Base-by-base conservation (phyloP, 140 eudicot genomes). In the Stevia rebaudiana region DNA sequence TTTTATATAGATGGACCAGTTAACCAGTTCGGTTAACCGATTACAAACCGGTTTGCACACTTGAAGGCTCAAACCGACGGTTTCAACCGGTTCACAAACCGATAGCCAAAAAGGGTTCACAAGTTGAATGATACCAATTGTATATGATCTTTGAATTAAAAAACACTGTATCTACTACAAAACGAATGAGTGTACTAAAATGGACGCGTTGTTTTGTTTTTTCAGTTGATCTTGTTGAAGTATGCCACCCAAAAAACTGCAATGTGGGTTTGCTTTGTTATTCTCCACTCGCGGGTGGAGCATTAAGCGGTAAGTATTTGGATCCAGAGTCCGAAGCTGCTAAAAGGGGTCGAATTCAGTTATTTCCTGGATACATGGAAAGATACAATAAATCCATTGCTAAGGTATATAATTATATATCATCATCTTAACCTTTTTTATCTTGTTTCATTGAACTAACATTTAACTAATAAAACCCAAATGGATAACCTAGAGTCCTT, bases 211-310 rank as follows among this genome's bases (percentile, higher is more conserved):
- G 1, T 70, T 77, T 60, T 5, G 28, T 10, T 68, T 10, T 67
- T 81, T 75, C 81, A 92, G 98, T 70, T 83, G 96, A 92, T 78
- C 98, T 92, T 11, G 90, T 88, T 73, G 98, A 92, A 83, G 98
- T 92, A 62, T 92, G 98, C 76, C 98, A 92, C 40, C 98, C 96
- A 48, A 88, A 92, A 18, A 92, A 92, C 77, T 79, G 79, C 78
- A 92, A 92, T 71, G 80, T 92, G 15, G 95, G 98, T 31, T 75
- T 92, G 61, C 98, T 92, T 63, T 84, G 89, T 57, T 92, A 92
- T 76, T 92, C 98, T 44, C 98, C 96, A 1, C 72, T 92, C 73
- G 96, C 83, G 63, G 98, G 96, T 71, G 98, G 98, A 69, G 33
- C 90, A 8, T 78, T 88, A 74, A 68, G 80, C 0, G 98, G 98